A percentile compares a stretch with the other conserved stretches of the same genome.
Evolutionary conservation across 495 filamentous ascomycete genomes (phyloP).

Genomic region (Pyrenula aspistea): DNA sequence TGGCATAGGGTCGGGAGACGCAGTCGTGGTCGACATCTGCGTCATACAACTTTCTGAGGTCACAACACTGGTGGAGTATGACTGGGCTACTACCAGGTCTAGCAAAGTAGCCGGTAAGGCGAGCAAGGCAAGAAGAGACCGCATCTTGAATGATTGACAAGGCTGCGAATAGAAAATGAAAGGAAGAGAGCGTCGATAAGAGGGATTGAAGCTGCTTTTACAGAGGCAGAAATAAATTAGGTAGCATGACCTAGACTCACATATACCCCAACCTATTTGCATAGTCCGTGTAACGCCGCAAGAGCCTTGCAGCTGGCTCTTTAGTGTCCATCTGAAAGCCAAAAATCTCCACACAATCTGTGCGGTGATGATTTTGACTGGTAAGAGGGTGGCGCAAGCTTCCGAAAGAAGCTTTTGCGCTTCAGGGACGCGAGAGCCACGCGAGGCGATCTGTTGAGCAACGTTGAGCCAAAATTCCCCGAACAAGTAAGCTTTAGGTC

Average conservation of each 20-base stretch:
- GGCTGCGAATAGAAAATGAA: neutral
- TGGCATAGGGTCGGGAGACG: neutral
- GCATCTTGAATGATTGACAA: neutral
- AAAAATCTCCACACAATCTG: neutral
- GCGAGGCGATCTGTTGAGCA: neutral
- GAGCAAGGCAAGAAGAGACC: neutral
- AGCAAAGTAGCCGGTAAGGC: neutral
- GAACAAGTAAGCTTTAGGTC: neutral
- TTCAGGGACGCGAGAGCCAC: neutral
- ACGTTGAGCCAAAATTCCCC: neutral
- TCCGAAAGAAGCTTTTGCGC: neutral
- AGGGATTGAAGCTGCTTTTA: no score
- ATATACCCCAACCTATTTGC: neutral
- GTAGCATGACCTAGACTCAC: neutral
- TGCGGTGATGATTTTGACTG: no score
- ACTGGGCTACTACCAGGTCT: neutral
- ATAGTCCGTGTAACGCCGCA: neutral
- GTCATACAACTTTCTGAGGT: neutral
- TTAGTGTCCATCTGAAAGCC: neutral
- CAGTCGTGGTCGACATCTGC: neutral
- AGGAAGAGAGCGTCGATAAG: no score
- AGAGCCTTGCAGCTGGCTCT: neutral
- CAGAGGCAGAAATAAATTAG: neutral
- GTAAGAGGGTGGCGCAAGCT: neutral
- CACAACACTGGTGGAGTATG: neutral